Conservation (phyloP, 176 grass and related monocot genomes). For the Oryza coarctata region DNA sequence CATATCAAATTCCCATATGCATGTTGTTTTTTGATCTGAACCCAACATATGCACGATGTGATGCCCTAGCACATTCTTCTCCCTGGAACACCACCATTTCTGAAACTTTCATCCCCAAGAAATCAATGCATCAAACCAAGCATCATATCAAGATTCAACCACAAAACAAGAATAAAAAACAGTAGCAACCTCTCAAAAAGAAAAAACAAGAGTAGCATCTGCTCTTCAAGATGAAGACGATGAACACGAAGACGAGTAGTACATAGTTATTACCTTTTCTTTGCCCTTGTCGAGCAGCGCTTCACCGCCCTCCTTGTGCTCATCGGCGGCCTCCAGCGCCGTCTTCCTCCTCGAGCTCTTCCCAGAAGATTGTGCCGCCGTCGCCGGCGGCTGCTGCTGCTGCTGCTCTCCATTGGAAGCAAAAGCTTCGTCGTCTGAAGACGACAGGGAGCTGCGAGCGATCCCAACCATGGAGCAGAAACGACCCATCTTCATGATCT, state of each 20-base stretch:
- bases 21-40: background rate
- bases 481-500: conserved; percentile 28
- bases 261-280: conserved; percentile 9
- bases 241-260: background rate
- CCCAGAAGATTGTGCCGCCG: background rate
- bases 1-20: background rate
- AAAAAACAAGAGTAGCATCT: background rate
- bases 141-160: background rate
- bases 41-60: background rate
- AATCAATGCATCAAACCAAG: conserved; percentile 14
- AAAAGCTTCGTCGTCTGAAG: conserved; percentile 8
- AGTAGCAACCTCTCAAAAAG: background rate
- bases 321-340: background rate
- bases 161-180: conserved; percentile 13
- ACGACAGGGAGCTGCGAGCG: background rate
- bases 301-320: background rate
- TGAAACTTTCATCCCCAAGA: background rate
- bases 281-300: conserved; percentile 19
- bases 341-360: conserved; percentile 27
- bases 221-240: background rate
- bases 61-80: background rate
- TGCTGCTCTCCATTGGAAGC: background rate
- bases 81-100: background rate
- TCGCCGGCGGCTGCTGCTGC: background rate
- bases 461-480: conserved; percentile 1